These are phyloP conservation scores for Calcarisporium arbuscula DNA, from an alignment of 2,329 filamentous ascomycete species.

Conservation along the genomic window DNA sequence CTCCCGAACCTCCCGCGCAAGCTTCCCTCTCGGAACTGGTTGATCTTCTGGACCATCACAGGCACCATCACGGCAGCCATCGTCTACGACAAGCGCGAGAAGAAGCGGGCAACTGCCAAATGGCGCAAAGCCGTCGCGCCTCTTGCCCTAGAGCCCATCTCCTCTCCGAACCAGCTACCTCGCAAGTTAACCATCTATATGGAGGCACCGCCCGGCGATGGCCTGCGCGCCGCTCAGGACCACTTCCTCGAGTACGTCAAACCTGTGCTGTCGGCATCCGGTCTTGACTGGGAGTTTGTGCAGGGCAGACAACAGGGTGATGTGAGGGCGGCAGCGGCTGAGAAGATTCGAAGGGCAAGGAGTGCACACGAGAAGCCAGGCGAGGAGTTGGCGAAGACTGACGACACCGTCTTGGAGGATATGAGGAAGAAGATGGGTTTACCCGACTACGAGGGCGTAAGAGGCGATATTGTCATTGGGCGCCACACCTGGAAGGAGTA, in stretches of 20 bases:
- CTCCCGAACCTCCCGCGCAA: conserved; percentile 76
- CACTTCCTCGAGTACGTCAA: conserved; percentile 97
- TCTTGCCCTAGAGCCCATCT: conserved; percentile 70
- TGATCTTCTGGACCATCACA: conserved; percentile 83
- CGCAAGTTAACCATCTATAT: conserved; percentile 83
- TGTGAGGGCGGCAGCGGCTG: conserved; percentile 77
- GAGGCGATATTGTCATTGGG: conserved; percentile 83
- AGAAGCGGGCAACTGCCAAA: conserved; percentile 74
- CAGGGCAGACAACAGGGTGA: conserved; percentile 93
- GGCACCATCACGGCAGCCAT: conserved; percentile 73
- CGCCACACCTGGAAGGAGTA: conserved; percentile 98
- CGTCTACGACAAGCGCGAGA: conserved; percentile 89
- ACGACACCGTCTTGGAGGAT: conserved; percentile 52
- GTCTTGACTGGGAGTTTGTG: conserved; percentile 92
- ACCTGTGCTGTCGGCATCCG: conserved; percentile 81
- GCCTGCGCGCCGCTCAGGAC: conserved; percentile 76
- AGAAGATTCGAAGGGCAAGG: conserved; percentile 71
- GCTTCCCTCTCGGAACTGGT: conserved; percentile 94
- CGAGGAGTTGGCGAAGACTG: conserved; percentile 39
- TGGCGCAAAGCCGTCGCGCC: conserved; percentile 84
- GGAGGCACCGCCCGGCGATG: conserved; percentile 79
- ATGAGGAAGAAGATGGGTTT: conserved; percentile 62
- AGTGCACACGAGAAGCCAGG: conserved; percentile 49
- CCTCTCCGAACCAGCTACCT: conserved; percentile 61
- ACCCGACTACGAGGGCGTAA: conserved; percentile 63